Base-by-base conservation (phyloP, 768 basidiomycete species). In the Trametes gibbosa region DNA sequence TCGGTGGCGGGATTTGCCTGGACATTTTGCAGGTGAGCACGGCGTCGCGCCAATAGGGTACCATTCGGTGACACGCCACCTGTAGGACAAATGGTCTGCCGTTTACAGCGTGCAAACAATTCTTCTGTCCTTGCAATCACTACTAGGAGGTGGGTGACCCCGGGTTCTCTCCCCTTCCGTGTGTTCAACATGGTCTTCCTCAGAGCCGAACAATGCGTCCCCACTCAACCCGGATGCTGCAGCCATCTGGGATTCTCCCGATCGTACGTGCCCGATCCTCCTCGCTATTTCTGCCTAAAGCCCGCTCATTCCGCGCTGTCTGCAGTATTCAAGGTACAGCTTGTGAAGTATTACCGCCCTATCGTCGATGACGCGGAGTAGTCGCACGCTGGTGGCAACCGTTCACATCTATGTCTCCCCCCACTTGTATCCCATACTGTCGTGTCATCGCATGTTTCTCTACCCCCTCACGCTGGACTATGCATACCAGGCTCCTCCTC, bases 171-270 rank as follows among this genome's bases (percentile, higher is more conserved):
- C 41, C 29, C 2, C 10, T 45, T 45, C n/a, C 1, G 13, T 7
- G 41, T 49, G 19, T 25, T 46, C 37, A 56, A 48, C 45, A 5
- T 48, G 39, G 14, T 17, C n/a, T 39, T 35, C 25, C 21, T 10
- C 66, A 92, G 93, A 96, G 73, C 94, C 93, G 25, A 95, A 96
- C 78, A 95, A 95, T 70, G 89, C 88, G 16, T 95, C 92, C 6
- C 94, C 94, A 7, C 75, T 96, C 58, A 95, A 95, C 70, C 77
- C 86, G 7, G 93, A 95, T 64, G 94, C 94, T 2, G 90, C 93
- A 3, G 79, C 80, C 17, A 75, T 94, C 21, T 96, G 94, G 94
- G 81, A 78, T 62, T 79, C 81, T 37, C 80, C 84, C n/a, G 82
- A 83, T 62, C 84, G 89, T 86, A 50, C 19, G 50, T 50, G 12